These are phyloP conservation scores for Galium porrigens DNA, from an alignment of 305 asterid genomes.

Conservation along the genomic window DNA sequence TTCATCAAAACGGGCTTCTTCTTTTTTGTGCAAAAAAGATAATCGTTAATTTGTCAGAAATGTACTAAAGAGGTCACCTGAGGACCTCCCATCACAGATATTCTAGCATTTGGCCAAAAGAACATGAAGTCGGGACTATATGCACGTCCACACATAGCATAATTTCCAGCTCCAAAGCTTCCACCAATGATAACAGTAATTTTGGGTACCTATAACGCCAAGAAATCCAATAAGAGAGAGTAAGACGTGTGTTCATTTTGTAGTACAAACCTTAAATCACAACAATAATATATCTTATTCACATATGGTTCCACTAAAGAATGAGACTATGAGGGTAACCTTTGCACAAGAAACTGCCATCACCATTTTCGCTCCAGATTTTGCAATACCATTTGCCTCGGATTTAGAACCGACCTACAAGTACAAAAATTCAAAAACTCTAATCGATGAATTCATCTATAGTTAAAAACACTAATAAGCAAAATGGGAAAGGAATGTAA, in stretches of 20 bases:
- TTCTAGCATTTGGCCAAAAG: slow-evolving; percentile 93
- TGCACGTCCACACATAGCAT: slow-evolving; percentile 99
- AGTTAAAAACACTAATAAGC: too few species aligned
- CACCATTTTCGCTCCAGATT: slow-evolving; percentile 98
- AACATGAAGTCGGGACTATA: slow-evolving; percentile 83
- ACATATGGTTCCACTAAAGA: background rate
- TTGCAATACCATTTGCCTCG: slow-evolving; percentile 92
- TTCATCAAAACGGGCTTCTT: background rate
- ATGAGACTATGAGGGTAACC: slow-evolving; percentile 32
- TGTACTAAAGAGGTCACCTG: slow-evolving; percentile 41
- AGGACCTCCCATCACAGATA: slow-evolving; percentile 97
- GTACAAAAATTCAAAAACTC: background rate
- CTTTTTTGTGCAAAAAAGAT: background rate
- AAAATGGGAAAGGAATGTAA: background rate
- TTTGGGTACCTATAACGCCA: slow-evolving; percentile 59
- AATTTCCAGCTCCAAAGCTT: slow-evolving; percentile 98
- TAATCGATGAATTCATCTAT: too few species aligned
- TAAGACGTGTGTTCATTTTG: background rate
- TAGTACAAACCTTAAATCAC: background rate
- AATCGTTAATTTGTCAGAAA: background rate
- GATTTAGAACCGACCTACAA: slow-evolving; percentile 90
- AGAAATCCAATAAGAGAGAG: slow-evolving; percentile 11
- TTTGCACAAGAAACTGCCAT: slow-evolving; percentile 99
- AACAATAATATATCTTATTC: background rate
- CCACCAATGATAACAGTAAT: slow-evolving; percentile 78